Percentiles rank a stretch among this genome's conserved stretches.
Conservation (phyloP, 768 basidiomycete species). For the Suillus alpinus region DNA sequence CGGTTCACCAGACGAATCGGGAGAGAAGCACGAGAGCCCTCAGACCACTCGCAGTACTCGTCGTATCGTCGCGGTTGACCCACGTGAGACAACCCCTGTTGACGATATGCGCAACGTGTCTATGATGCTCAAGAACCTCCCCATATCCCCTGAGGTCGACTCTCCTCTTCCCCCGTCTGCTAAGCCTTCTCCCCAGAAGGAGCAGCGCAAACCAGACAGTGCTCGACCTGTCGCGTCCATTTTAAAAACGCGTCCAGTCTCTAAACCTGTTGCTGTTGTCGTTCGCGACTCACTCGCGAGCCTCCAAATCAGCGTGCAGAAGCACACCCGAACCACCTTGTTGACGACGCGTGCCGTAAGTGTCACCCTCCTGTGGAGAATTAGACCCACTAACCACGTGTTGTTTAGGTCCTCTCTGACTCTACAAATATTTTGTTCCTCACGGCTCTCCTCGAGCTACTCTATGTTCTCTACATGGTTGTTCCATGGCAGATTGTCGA, state of each 20-base stretch:
- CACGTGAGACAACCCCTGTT: conserved; percentile 45
- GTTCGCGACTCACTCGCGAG: conserved; percentile 20
- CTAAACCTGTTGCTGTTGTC: conserved; percentile 18
- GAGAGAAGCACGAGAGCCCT: conserved; percentile 14
- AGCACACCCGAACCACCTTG: conserved; percentile 19
- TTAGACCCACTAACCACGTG: conserved; percentile 1
- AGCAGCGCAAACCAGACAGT: not conserved
- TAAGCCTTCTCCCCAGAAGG: conserved; percentile 17
- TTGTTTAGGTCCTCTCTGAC: conserved; percentile 57
- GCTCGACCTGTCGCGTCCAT: conserved; percentile 19
- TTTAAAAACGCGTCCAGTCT: conserved; percentile 24
- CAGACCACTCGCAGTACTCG: conserved; percentile 19
- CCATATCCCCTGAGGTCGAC: conserved; percentile 37
- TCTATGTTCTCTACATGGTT: conserved; percentile 49
- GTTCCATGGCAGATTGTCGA: conserved; percentile 51
- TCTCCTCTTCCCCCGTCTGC: not conserved
- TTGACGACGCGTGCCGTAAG: conserved; percentile 28
- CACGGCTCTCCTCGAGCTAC: conserved; percentile 51
- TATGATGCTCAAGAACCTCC: conserved; percentile 44
- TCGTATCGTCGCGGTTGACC: conserved; percentile 11
- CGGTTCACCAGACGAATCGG: conserved; percentile 15
- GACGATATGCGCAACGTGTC: conserved; percentile 52
- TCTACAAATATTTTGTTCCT: conserved; percentile 59
- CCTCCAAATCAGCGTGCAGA: conserved; percentile 17
- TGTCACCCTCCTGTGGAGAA: not conserved